Base-by-base conservation (phyloP, 768 basidiomycete genomes). In the Tephrocybe sp. region DNA sequence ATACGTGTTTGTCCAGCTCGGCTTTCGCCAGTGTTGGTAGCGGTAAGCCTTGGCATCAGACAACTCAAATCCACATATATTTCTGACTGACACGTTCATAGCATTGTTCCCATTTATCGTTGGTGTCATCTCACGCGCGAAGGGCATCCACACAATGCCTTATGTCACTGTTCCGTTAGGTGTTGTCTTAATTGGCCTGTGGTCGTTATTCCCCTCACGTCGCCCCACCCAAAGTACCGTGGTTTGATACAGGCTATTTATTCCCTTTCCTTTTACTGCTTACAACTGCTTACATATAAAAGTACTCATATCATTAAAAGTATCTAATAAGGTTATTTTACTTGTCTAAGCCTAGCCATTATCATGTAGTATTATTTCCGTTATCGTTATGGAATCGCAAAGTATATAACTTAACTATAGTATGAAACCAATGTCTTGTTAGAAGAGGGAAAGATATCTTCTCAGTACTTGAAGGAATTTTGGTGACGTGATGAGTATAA, bases 61-160 rank as follows among this genome's bases (percentile, higher is more conserved):
- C 12, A 15, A 24, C 24, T 7, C 8, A 36, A 15, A 28, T 43
- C 34, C 30, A 5, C 5, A 30, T 11, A 5, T 11, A 5, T 5
- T 30, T 5, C 28, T 30, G 28, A 30, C 48, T 47, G 17, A 42
- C 17, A 17, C 6, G 10, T 44, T 37, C 33, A 5, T 54, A 82
- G 79, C 79, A 1, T 46, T 80, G 10, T 74, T 82, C 51, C 78
- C 81, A 0, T 78, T 83, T 56, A 57, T 77, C 4, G 67, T 76
- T 0, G 81, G 82, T 25, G 58, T 68, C 1, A 56, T 80, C 28
- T 68, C 73, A 1, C 75, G 67, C 44, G 44, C 65, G 15, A 62
- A 70, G 41, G 73, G 74, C 15, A 64, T 73, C n/a, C 64, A 69
- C 4, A 67, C 64, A 12, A 55, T 80, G 50, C 62, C 74, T 2